These are phyloP conservation scores for Rhodamnia rubescens DNA, from an alignment of 345 rosid species.

Conservation along the genomic window DNA sequence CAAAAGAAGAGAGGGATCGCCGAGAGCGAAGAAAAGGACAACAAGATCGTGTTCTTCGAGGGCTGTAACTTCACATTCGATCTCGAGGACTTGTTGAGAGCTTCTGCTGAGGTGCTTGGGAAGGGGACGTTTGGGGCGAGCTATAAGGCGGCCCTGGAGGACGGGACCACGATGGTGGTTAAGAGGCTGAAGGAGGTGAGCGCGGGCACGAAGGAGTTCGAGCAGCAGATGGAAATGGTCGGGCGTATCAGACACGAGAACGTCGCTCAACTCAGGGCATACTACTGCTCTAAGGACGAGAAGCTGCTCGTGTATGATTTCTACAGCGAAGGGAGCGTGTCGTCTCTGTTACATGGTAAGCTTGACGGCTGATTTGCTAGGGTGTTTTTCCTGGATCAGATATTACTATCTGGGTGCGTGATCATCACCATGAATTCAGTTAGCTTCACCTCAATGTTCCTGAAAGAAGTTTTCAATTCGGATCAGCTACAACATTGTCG, in stretches of 20 bases:
- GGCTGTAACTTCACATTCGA: conserved; percentile 75
- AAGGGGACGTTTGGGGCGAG: conserved; percentile 89
- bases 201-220: conserved; percentile 62
- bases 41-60: conserved; percentile 72
- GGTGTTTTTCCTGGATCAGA: not conserved
- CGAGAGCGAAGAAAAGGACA: conserved; percentile 41
- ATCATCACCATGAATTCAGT: not conserved
- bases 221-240: conserved; percentile 75
- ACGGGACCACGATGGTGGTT: conserved; percentile 69
- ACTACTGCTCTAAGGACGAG: conserved; percentile 88
- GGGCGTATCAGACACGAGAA: conserved; percentile 76
- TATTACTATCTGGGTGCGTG: not conserved
- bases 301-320: conserved; percentile 85
- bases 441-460: not conserved
- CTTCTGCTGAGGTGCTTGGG: conserved; percentile 96
- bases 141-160: conserved; percentile 82
- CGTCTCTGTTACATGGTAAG: conserved; percentile 71
- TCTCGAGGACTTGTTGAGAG: conserved; percentile 80
- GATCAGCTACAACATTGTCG: not conserved
- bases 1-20: conserved; percentile 27
- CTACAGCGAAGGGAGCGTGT: conserved; percentile 55
- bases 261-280: conserved; percentile 69
- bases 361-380: not conserved
- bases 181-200: conserved; percentile 87
- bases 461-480: not conserved